These are phyloP conservation scores for Thermothelomyces thermophilus DNA, from an alignment of 2,329 filamentous ascomycete genomes.

Conservation along the genomic window DNA sequence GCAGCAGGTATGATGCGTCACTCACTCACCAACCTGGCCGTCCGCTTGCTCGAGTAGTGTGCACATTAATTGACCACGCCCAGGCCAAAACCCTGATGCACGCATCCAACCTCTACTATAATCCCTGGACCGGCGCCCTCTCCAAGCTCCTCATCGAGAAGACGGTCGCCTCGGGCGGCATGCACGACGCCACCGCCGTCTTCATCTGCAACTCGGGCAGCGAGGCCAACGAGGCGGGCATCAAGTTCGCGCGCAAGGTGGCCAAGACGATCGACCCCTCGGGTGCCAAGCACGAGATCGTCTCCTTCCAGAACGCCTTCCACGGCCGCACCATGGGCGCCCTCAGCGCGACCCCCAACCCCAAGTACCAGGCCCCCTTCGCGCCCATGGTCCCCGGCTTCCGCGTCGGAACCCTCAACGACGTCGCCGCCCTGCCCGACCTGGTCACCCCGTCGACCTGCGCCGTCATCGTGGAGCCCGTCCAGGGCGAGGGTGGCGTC, in stretches of 20 bases:
- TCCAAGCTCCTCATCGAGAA: conserved; percentile 78
- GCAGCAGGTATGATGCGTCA: conserved; percentile 54
- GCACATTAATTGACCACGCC: not conserved
- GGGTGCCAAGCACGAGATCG: conserved; percentile 71
- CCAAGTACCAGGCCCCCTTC: conserved; percentile 95
- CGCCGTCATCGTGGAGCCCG: conserved; percentile 92
- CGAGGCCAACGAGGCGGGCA: conserved; percentile 94
- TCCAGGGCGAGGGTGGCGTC: conserved; percentile 94
- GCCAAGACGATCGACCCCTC: conserved; percentile 69
- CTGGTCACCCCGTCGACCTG: conserved; percentile 82
- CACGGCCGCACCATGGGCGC: conserved; percentile 95
- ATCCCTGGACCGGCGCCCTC: conserved; percentile 86
- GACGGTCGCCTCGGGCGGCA: conserved; percentile 71
- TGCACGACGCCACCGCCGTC: conserved; percentile 71
- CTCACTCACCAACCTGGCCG: no score
- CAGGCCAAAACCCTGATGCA: conserved; percentile 73
- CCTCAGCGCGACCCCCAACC: conserved; percentile 92
- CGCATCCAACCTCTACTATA: conserved; percentile 94
- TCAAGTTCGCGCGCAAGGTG: conserved; percentile 93
- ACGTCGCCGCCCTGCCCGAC: conserved; percentile 61
- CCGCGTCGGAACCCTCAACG: conserved; percentile 78
- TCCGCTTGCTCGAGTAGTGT: no score
- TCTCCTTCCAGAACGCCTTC: conserved; percentile 89
- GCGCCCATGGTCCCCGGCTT: conserved; percentile 94
- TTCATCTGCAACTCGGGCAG: conserved; percentile 96